These are phyloP conservation scores for Phytophthora meadii DNA, from an alignment of 352 stramenopile species.

Conservation along the genomic window DNA sequence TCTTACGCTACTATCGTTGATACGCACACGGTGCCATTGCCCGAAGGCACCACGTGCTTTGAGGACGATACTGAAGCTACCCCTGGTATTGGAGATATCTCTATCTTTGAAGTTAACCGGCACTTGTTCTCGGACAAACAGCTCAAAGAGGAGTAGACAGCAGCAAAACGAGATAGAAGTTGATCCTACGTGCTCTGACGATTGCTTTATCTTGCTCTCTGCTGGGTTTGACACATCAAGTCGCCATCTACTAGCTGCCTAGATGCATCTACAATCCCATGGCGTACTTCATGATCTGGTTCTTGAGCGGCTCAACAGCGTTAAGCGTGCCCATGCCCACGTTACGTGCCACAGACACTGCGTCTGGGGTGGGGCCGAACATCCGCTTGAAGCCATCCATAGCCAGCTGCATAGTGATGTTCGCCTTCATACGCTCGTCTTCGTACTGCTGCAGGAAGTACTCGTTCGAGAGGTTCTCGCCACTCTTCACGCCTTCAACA, in stretches of 20 bases:
- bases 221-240: conserved; percentile 13
- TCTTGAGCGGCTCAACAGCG: conserved; percentile 87
- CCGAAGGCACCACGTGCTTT: conserved; percentile 49
- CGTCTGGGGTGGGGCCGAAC: conserved; percentile 78
- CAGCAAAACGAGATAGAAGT: conserved; percentile 27
- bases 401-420: conserved; percentile 83
- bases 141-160: conserved; percentile 34
- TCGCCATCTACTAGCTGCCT: conserved; percentile 22
- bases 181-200: conserved; percentile 27
- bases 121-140: conserved; percentile 53
- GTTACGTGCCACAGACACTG: conserved; percentile 79
- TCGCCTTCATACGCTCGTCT: conserved; percentile 84
- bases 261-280: conserved; percentile 75
- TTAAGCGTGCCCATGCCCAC: conserved; percentile 90
- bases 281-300: conserved; percentile 91
- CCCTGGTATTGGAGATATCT: conserved; percentile 79
- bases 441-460: conserved; percentile 90
- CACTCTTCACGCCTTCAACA: conserved; percentile 76
- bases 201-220: conserved; percentile 28
- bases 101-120: conserved; percentile 75
- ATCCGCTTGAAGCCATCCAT: conserved; percentile 92
- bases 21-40: conserved; percentile 67
- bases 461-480: conserved; percentile 78
- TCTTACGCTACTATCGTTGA: conserved; percentile 87
- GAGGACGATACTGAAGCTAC: conserved; percentile 61